A percentile compares a stretch with the other conserved stretches of the same genome.
Conservation (phyloP, 2,329 filamentous ascomycete genomes). For the Thielaviopsis ethacetica region DNA sequence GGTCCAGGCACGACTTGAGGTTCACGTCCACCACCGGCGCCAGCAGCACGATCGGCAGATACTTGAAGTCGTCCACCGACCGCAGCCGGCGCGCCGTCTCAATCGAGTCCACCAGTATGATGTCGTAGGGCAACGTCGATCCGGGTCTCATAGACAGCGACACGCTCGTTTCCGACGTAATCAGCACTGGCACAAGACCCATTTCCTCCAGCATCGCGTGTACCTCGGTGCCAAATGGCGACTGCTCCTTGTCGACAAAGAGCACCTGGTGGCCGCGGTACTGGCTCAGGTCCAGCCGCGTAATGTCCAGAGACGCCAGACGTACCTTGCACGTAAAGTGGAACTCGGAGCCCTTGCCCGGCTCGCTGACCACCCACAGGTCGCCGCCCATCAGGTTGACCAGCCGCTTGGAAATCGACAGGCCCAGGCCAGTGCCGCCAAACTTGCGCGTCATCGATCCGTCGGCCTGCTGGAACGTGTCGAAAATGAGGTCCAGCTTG, state of each 20-base stretch:
- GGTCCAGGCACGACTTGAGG: constrained; percentile 81
- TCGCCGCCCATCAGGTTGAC: constrained; percentile 94
- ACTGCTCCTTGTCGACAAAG: constrained; percentile 84
- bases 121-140: constrained; percentile 63
- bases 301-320: constrained; percentile 62
- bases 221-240: constrained; percentile 60
- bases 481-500: constrained; percentile 93
- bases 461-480: constrained; percentile 97
- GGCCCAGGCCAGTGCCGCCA: constrained; percentile 79
- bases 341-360: constrained; percentile 83
- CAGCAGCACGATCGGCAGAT: constrained; percentile 85
- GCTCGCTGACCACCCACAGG: constrained; percentile 88
- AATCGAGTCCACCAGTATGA: constrained; percentile 89
- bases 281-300: constrained; percentile 65
- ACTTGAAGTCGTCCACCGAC: constrained; percentile 89
- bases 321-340: constrained; percentile 91
- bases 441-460: constrained; percentile 94
- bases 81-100: constrained; percentile 74
- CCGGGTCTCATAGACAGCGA: constrained; percentile 36
- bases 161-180: constrained; percentile 59
- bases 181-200: constrained; percentile 66
- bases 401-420: constrained; percentile 88
- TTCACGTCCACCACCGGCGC: constrained; percentile 81
- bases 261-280: constrained; percentile 86
- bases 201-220: constrained; percentile 61